phyloP scores from a whole-genome alignment of 169 alveolate species.

The Eimeria praecox region DNA sequence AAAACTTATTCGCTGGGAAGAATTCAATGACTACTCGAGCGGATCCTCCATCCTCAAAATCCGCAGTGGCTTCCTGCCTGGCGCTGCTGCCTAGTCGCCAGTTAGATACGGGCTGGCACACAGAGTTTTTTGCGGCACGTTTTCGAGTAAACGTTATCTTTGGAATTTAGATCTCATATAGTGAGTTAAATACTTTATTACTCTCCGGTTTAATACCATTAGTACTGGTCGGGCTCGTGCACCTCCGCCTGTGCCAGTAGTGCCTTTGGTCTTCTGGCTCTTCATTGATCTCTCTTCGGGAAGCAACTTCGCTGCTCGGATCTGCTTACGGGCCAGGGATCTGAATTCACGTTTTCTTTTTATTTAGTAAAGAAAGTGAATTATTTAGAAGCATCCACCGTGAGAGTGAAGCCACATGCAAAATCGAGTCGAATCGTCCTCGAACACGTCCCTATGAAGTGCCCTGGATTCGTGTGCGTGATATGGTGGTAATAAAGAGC shows the following conservation, averaged over 20 bases:
- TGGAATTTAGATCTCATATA: not conserved
- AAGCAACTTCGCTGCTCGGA: not conserved
- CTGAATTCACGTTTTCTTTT: not conserved
- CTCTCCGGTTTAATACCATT: not conserved
- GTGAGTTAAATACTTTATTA: not conserved
- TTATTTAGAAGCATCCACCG: not conserved
- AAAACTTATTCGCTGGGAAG: not conserved
- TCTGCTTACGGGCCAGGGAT: not conserved
- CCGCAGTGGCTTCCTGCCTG: not conserved
- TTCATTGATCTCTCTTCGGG: not conserved
- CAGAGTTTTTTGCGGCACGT: not conserved
- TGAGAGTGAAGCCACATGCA: not conserved
- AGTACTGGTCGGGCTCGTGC: not conserved
- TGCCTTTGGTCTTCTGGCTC: not conserved
- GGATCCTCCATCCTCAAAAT: not conserved
- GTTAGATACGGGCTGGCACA: not conserved
- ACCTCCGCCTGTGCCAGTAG: not conserved
- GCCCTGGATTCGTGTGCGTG: not conserved
- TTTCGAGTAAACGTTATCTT: not conserved
- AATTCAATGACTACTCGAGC: not conserved
- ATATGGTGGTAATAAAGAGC: not conserved
- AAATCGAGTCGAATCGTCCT: not conserved
- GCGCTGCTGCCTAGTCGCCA: not conserved
- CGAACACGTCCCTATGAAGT: not conserved
- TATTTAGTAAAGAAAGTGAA: not conserved